Base-by-base conservation (phyloP, 1,284 basidiomycete genomes). In the Bjerkandera adusta region DNA sequence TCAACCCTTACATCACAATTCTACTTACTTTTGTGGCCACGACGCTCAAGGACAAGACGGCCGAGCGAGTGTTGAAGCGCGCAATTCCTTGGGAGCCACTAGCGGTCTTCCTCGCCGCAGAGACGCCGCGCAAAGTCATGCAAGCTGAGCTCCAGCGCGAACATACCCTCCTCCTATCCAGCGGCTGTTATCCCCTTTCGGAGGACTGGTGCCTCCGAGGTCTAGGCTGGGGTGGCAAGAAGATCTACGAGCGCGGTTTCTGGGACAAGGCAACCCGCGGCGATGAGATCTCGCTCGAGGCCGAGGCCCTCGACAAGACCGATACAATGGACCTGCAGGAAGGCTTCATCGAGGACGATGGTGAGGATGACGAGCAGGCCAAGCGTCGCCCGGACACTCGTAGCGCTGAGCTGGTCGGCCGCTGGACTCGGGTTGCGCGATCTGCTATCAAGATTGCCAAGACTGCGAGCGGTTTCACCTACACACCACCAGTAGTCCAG, bases 121-220 rank as follows among this genome's bases (percentile, higher is more conserved):
- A 11, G 10, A 72, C 88, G 7, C 83, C 83, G 1, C 71, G 79
- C 46, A 76, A 77, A 41, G 65, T 81, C 24, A 69, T 83, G 39
- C 47, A 57, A 22, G 56, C 58, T 36, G 63, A 63, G 52, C 51
- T 52, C 48, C 59, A 54, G 54, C 62, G 49, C 57, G 60, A 49
- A 55, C 61, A 48, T 29, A 50, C 39, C 73, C 58, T 69, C 8
- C 78, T 87, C 73, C 68, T 89, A 33, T 81, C 83, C 0, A 79
- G 71, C 47, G 75, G 77, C 6, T 83, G 77, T 45, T 70, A 78
- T 11, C 89, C 93, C 0, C 70, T 99, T 2, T 81, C 90, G 0
- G 97, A 99, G 65, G 97, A 99, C 64, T 97, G 94, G 92, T 91
- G 90, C 57, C 67, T 98, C 51, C 79, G 95, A 25, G 97, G 97